Evolutionary conservation across 164 flowering plant species (phyloP).

Genomic region (Vitis rotundifolia): DNA sequence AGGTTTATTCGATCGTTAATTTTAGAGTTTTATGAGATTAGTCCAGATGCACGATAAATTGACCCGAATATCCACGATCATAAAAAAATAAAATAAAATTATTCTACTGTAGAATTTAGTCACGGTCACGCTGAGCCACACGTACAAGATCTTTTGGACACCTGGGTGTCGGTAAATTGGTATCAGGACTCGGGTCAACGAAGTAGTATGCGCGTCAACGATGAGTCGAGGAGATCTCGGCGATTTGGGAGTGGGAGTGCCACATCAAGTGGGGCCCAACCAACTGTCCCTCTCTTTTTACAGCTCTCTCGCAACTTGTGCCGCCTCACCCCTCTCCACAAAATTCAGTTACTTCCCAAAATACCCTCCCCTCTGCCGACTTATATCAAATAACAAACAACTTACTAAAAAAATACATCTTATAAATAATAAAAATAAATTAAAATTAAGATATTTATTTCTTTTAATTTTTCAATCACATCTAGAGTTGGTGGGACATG

Average conservation of each 20-base stretch:
- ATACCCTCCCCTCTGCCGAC: not conserved
- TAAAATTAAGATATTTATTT: no score
- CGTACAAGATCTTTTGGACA: not conserved
- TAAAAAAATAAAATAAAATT: no score
- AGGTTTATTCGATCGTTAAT: no score
- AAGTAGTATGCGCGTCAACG: not conserved
- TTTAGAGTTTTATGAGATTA: rapidly evolving
- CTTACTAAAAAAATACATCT: no score
- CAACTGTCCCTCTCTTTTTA: slow-evolving; percentile 16
- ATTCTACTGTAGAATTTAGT: not conserved
- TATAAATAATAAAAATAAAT: no score
- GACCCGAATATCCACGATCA: no score
- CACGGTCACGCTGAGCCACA: not conserved
- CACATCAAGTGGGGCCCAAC: slow-evolving; percentile 12
- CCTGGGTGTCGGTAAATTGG: not conserved
- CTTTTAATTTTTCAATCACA: no score
- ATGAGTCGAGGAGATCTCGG: not conserved
- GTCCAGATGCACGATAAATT: no score
- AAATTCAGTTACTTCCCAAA: slow-evolving; percentile 10
- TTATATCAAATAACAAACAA: not conserved
- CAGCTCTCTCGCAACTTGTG: slow-evolving; percentile 31
- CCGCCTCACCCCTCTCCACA: slow-evolving; percentile 12
- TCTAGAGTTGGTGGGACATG: no score
- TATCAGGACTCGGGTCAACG: slow-evolving; percentile 7
- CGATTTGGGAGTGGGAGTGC: not conserved